Base-by-base conservation (phyloP, 331 rosid species). In the Malus hybrid region DNA sequence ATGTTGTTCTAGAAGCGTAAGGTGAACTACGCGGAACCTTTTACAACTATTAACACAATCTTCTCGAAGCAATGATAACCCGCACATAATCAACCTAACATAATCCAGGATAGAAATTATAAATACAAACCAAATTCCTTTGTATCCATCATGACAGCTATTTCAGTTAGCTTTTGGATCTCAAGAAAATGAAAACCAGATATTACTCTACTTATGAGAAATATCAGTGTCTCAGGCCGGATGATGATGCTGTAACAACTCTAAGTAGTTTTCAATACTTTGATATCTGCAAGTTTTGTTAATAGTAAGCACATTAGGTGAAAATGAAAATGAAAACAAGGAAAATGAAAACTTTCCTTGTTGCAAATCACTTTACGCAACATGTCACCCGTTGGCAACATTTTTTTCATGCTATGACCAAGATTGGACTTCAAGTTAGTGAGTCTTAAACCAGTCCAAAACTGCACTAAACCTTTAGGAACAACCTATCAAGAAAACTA, bases 241-340 rank as follows among this genome's bases (percentile, higher is more conserved):
- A 48, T 32, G 61, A 28, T 46, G 61, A 46, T 46, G 12, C 8
- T 12, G 59, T 69, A 27, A 27, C 32, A 46, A 44, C 36, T 46
- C 34, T 27, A 46, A 69, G 24, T 15, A 22, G 14, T 46, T 27
- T 42, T 10, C 83, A 89, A 82, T 80, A 83, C 87, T 87, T 92
- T 87, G 81, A 76, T 74, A 87, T 87, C 97, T 91, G 93, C 87
- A 83, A 75, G 39, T 65, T 73, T 64, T 5, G 6, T 24, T 14
- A 62, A 24, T 24, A 24, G 24, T 24, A 24, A 24, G 24, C 24
- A 24, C 24, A 24, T 24, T 24, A 24, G 24, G 24, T 24, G 24
- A 24, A 24, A 24, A 24, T 24, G 24, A 24, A 24, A 24, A 24
- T 24, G 24, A 24, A 24, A 24, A 24, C 24, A 24, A 24, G 24